phyloP scores from a whole-genome alignment of 163 green algal genomes.

The Scenedesmus sp. region DNA sequence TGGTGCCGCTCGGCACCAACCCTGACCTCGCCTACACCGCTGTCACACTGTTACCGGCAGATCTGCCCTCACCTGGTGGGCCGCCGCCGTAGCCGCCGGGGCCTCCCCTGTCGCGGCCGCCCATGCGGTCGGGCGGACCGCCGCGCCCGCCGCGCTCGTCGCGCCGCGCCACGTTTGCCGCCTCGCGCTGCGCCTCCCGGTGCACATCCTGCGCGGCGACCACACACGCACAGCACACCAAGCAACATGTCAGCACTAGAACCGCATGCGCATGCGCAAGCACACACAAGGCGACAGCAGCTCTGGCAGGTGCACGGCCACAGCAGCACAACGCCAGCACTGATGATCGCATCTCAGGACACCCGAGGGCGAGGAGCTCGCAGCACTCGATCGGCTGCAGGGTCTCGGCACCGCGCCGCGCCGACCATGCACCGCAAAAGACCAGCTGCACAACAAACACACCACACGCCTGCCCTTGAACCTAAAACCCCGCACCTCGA shows the following conservation, averaged over 20 bases:
- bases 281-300: no score
- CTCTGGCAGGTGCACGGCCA: no score
- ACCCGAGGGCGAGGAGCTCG: no score
- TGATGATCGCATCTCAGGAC: no score
- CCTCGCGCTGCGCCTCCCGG: conserved; percentile 52
- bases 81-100: background rate
- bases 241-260: no score
- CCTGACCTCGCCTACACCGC: no score
- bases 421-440: background rate
- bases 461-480: background rate
- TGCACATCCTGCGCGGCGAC: background rate
- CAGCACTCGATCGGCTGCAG: no score
- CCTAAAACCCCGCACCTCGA: conserved; percentile 70
- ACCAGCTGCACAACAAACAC: background rate
- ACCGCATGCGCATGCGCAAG: no score
- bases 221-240: background rate
- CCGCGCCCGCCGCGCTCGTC: conserved; percentile 8
- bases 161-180: conserved; percentile 27
- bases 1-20: no score
- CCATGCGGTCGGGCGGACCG: conserved; percentile 2
- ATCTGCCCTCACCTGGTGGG: background rate
- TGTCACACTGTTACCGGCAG: no score
- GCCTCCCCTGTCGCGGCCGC: background rate
- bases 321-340: no score
- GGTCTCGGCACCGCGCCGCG: no score